Conservation (phyloP, 2,329 filamentous ascomycete genomes). For the Lachnellula subtilissima region DNA sequence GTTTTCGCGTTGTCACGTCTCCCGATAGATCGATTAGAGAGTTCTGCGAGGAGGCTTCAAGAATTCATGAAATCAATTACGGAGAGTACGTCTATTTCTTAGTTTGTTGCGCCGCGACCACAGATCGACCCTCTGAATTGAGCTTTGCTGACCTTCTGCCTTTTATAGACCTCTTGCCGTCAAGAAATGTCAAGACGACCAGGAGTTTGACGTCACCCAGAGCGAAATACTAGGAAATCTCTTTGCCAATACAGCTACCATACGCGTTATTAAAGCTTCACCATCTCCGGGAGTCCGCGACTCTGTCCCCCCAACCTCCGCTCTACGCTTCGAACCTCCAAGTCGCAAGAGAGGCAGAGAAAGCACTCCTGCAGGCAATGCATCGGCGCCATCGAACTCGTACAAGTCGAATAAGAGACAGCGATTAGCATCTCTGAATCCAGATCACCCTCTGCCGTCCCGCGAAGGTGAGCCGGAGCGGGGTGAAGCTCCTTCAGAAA, state of each 20-base stretch:
- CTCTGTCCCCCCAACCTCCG: slow-evolving; percentile 31
- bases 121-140: background rate
- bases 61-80: slow-evolving; percentile 30
- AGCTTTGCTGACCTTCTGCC: slow-evolving; percentile 7
- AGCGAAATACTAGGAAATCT: slow-evolving; percentile 26
- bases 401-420: slow-evolving; percentile 26
- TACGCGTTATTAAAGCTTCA: slow-evolving; percentile 28
- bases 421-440: slow-evolving; percentile 21
- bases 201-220: slow-evolving; percentile 30
- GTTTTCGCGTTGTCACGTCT: slow-evolving; percentile 27
- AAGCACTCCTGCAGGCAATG: slow-evolving; percentile 9
- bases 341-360: slow-evolving; percentile 24
- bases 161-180: slow-evolving; percentile 25
- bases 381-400: slow-evolving; percentile 4
- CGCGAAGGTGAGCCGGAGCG: slow-evolving; percentile 20
- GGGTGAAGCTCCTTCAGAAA: slow-evolving; percentile 1
- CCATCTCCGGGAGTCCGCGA: slow-evolving; percentile 23
- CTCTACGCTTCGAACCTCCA: slow-evolving; percentile 25
- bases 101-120: slow-evolving; percentile 1
- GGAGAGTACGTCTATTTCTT: slow-evolving; percentile 23
- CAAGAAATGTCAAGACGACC: slow-evolving; percentile 31
- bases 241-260: slow-evolving; percentile 22
- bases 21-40: slow-evolving; percentile 28
- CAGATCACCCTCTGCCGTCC: slow-evolving; percentile 29
- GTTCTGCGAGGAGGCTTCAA: slow-evolving; percentile 28